phyloP scores from a whole-genome alignment of 108 stramenopile species.

The Skeletonema tropicum region DNA sequence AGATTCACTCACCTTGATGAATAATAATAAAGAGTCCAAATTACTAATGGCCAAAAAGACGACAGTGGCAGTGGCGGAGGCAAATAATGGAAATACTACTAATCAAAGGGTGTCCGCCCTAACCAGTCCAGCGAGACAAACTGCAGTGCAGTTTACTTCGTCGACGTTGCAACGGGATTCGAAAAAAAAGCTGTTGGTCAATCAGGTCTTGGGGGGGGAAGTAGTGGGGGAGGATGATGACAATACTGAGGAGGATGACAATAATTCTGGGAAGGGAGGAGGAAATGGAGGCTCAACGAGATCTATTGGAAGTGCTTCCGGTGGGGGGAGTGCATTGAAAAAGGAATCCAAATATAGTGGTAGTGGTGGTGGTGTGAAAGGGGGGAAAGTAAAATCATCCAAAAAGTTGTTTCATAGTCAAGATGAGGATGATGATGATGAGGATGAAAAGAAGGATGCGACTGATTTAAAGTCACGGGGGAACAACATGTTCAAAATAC shows the following conservation, averaged over 20 bases:
- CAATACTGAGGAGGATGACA: no score
- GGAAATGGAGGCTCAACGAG: not conserved
- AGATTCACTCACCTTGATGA: no score
- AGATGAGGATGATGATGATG: not conserved
- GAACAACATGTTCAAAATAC: not conserved
- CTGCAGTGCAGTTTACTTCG: no score
- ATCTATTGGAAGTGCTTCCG: not conserved
- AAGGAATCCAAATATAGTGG: not conserved
- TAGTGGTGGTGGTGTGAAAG: not conserved
- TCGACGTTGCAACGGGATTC: no score
- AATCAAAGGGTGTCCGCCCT: no score
- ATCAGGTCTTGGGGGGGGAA: not conserved
- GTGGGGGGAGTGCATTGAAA: not conserved
- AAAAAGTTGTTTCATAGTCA: not conserved
- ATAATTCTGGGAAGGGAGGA: not conserved
- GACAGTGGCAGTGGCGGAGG: no score
- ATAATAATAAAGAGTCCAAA: no score
- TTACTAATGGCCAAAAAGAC: no score
- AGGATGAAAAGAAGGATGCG: not conserved
- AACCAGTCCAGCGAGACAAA: no score
- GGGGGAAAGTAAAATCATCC: not conserved
- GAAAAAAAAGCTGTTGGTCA: not conserved
- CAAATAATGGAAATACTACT: no score
- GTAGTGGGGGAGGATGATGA: no score
- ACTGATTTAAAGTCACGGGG: not conserved